These are phyloP conservation scores for Silene vulgaris DNA, from an alignment of 179 eudicot species.

Conservation along the genomic window DNA sequence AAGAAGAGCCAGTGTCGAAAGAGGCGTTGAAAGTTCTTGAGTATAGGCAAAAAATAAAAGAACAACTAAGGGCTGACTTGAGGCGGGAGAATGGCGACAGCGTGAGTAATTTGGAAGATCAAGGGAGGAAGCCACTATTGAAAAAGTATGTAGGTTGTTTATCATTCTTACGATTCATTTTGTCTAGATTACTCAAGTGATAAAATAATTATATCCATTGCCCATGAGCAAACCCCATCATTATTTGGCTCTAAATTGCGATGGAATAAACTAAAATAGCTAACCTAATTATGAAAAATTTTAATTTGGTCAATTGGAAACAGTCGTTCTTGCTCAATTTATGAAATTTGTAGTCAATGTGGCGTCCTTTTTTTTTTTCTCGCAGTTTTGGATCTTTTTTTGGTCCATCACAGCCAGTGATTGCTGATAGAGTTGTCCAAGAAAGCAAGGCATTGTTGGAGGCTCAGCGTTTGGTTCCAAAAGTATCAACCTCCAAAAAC, in stretches of 20 bases:
- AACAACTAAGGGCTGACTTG: constrained; percentile 43
- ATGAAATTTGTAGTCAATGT: background rate
- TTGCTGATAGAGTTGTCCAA: constrained; percentile 86
- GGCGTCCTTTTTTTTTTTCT: constrained; percentile 8
- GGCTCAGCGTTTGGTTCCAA: constrained; percentile 60
- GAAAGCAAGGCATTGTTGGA: constrained; percentile 83
- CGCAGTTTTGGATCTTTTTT: constrained; percentile 87
- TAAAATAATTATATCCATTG: too few relatives aligned
- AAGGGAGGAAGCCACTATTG: constrained; percentile 33
- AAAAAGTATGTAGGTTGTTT: constrained; percentile 42
- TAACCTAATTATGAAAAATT: too few relatives aligned
- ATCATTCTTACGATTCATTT: background rate
- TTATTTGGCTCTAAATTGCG: too few relatives aligned
- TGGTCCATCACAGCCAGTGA: constrained; percentile 87
- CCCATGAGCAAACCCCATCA: too few relatives aligned
- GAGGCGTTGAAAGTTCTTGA: constrained; percentile 55
- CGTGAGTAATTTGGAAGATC: constrained; percentile 31
- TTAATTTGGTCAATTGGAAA: too few relatives aligned
- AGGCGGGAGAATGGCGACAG: constrained; percentile 53
- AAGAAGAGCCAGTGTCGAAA: constrained; percentile 34
- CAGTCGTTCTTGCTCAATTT: too few relatives aligned
- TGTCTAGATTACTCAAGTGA: too few relatives aligned
- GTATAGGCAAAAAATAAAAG: constrained; percentile 54
- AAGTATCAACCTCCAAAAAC: constrained; percentile 36
- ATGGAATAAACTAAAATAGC: background rate